phyloP scores from a whole-genome alignment of 2,329 filamentous ascomycete species.

The Metarhizium anisopliae region DNA sequence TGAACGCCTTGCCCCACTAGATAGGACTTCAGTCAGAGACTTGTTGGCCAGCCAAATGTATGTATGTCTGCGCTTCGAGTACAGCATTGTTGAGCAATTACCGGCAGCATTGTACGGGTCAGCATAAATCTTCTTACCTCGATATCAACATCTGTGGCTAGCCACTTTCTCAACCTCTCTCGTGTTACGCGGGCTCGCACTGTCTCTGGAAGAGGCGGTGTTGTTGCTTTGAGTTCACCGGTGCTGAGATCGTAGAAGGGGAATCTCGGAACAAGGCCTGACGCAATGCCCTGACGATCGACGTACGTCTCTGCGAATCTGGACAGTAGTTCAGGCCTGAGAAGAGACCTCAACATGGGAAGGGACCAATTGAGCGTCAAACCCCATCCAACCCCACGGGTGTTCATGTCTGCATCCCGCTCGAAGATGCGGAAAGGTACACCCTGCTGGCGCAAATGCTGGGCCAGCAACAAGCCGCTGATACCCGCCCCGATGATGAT shows the following conservation, averaged over 20 bases:
- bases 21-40: neutral
- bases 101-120: too few relatives aligned
- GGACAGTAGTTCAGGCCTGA: conserved; percentile 36
- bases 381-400: conserved; percentile 49
- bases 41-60: too few relatives aligned
- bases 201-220: conserved; percentile 34
- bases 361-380: conserved; percentile 56
- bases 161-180: conserved; percentile 33
- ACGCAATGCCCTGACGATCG: conserved; percentile 38
- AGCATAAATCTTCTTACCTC: conserved; percentile 23
- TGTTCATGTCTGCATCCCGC: conserved; percentile 36
- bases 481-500: conserved; percentile 29
- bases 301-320: conserved; percentile 43
- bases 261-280: conserved; percentile 38
- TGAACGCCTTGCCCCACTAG: conserved; percentile 32
- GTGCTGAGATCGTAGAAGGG: conserved; percentile 47
- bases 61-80: too few relatives aligned
- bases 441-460: conserved; percentile 20
- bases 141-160: conserved; percentile 37
- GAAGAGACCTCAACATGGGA: conserved; percentile 37
- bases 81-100: too few relatives aligned
- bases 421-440: conserved; percentile 42
- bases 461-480: conserved; percentile 27
- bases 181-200: conserved; percentile 38
- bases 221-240: conserved; percentile 29